These are phyloP conservation scores for Mortierella polycephala DNA, from an alignment of 371 early-diverging fungal genomes.

Conservation along the genomic window DNA sequence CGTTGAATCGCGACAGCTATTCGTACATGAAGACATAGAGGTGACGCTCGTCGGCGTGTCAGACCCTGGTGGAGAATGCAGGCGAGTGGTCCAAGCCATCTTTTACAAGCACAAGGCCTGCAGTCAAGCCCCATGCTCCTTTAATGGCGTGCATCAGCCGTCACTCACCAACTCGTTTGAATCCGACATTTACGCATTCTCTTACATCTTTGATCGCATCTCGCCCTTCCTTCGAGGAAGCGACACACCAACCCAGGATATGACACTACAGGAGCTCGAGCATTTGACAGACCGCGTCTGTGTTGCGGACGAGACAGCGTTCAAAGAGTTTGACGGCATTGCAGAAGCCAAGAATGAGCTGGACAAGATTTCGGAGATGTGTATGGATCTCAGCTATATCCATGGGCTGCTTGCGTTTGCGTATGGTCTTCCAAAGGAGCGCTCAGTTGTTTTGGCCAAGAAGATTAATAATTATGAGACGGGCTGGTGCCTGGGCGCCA, in stretches of 20 bases:
- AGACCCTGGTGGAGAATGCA: constrained; percentile 66
- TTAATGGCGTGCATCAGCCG: constrained; percentile 94
- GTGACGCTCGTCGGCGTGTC: constrained; percentile 66
- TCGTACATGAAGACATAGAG: background rate
- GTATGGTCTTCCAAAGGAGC: constrained; percentile 81
- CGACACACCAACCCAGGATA: constrained; percentile 56
- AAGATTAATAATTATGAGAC: constrained; percentile 93
- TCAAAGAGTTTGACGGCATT: constrained; percentile 39
- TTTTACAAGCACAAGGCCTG: constrained; percentile 74
- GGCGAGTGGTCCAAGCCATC: constrained; percentile 63
- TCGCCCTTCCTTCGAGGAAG: constrained; percentile 76
- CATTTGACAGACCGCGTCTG: constrained; percentile 76
- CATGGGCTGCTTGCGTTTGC: constrained; percentile 84
- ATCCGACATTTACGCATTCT: constrained; percentile 90
- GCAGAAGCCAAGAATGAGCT: constrained; percentile 59
- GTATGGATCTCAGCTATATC: constrained; percentile 90
- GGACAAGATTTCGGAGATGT: constrained; percentile 73
- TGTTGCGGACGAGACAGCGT: constrained; percentile 60
- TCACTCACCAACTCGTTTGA: constrained; percentile 74
- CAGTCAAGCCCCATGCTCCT: constrained; percentile 77
- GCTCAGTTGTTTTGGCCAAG: constrained; percentile 83
- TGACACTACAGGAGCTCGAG: constrained; percentile 72
- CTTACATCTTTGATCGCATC: constrained; percentile 93
- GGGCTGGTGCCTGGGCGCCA: constrained; percentile 96
- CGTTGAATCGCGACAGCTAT: constrained; percentile 51